phyloP scores from a whole-genome alignment of 768 basidiomycete species.

The Cystofilobasidium capitatum region DNA sequence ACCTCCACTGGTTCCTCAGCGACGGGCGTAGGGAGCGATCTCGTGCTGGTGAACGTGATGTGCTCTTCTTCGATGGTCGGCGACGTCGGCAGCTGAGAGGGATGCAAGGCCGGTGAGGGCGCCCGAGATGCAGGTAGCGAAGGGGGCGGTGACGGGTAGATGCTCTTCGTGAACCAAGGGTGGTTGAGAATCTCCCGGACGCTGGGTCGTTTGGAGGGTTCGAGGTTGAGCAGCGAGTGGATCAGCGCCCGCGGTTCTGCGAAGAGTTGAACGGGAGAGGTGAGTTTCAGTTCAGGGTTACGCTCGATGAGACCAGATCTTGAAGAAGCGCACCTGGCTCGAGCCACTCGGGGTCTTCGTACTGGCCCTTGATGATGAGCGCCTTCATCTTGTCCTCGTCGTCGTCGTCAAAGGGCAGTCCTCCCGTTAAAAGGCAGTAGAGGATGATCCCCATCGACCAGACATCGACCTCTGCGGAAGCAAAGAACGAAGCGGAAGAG shows the following conservation, averaged over 20 bases:
- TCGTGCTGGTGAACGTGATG: conserved; percentile 1
- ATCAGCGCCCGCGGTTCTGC: conserved; percentile 80
- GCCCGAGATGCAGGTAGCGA: conserved; percentile 29
- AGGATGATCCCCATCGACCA: conserved; percentile 93
- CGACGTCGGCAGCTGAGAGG: conserved; percentile 28
- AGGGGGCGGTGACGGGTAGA: conserved; percentile 27
- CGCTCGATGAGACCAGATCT: neutral
- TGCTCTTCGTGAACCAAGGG: conserved; percentile 59
- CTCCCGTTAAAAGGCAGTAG: conserved; percentile 79
- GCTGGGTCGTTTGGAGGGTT: conserved; percentile 61
- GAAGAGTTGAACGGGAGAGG: neutral
- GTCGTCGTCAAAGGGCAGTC: conserved; percentile 73
- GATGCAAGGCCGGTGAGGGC: conserved; percentile 22
- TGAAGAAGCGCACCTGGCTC: conserved; percentile 62
- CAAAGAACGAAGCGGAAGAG: neutral
- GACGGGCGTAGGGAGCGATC: conserved; percentile 11
- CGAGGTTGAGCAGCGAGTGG: conserved; percentile 62
- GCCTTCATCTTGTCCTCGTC: conserved; percentile 64
- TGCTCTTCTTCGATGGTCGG: conserved; percentile 27
- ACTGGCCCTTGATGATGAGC: conserved; percentile 74
- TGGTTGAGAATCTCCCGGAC: conserved; percentile 79
- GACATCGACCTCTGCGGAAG: conserved; percentile 75
- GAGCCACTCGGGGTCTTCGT: conserved; percentile 87
- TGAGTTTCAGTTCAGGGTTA: neutral
- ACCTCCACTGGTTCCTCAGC: conserved; percentile 28